A percentile compares a stretch with the other conserved stretches of the same genome.
These are phyloP conservation scores for Magnusiomyces starmeri DNA, from an alignment of 1,139 yeast genomes.

Conservation along the genomic window DNA sequence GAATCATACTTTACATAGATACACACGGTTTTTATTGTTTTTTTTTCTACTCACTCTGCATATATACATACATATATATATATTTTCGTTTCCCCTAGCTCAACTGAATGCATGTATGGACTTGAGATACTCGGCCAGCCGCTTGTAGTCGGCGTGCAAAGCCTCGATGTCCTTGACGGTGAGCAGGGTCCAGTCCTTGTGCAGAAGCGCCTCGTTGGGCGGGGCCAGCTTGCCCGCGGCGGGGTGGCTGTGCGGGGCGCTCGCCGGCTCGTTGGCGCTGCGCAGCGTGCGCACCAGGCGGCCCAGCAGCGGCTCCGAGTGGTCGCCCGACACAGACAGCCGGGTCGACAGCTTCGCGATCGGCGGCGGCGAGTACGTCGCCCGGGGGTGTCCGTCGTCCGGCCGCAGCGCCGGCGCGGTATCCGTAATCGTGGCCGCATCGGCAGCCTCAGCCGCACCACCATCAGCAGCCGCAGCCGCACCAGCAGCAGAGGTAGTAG, in stretches of 20 bases:
- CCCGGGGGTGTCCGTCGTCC: too few relatives aligned
- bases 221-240: constrained; percentile 3
- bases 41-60: too few relatives aligned
- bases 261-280: constrained; percentile 1
- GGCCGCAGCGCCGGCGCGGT: too few relatives aligned
- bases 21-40: too few relatives aligned
- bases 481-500: neutral
- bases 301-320: constrained; percentile 8
- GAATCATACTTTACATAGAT: neutral
- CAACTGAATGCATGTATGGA: constrained; percentile 27
- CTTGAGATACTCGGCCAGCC: constrained; percentile 28
- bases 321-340: neutral
- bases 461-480: neutral
- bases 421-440: neutral
- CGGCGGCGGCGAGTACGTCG: too few relatives aligned
- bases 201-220: constrained; percentile 25
- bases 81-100: neutral
- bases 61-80: too few relatives aligned
- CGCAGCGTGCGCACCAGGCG: constrained; percentile 7
- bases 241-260: neutral
- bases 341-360: too few relatives aligned
- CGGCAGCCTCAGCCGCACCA: neutral
- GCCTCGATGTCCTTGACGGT: constrained; percentile 32
- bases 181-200: constrained; percentile 21
- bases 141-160: constrained; percentile 35